These are phyloP conservation scores for Ogataea trehaloabstinens DNA, from an alignment of 805 yeast species.

Conservation along the genomic window DNA sequence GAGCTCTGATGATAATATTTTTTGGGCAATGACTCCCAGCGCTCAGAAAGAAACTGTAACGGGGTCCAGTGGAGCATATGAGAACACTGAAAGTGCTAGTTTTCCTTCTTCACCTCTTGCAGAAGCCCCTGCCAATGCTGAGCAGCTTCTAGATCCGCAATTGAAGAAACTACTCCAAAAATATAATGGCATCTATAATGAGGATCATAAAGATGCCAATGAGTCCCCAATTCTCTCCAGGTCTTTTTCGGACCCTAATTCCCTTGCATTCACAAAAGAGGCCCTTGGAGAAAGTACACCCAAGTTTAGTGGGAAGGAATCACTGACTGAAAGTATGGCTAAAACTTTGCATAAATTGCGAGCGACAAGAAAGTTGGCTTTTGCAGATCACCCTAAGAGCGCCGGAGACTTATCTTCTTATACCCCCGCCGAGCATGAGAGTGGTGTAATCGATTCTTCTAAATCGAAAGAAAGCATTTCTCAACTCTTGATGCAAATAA, in stretches of 20 bases:
- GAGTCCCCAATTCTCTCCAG: constrained; percentile 33
- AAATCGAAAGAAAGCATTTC: constrained; percentile 21
- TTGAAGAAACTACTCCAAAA: constrained; percentile 36
- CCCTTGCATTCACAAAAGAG: constrained; percentile 31
- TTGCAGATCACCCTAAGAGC: constrained; percentile 2
- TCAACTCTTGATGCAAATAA: constrained; percentile 24
- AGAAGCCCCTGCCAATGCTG: constrained; percentile 14
- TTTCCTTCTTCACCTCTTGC: constrained; percentile 45
- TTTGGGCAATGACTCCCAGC: constrained; percentile 44
- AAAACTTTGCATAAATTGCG: constrained; percentile 39
- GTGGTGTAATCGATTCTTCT: neutral
- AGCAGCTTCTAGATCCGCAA: constrained; percentile 27
- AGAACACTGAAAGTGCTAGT: constrained; percentile 14
- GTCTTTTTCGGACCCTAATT: constrained; percentile 30
- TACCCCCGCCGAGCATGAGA: neutral
- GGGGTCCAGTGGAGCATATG: constrained; percentile 14
- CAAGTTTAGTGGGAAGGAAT: constrained; percentile 26
- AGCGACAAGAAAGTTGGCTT: constrained; percentile 30
- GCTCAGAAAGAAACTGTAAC: constrained; percentile 12
- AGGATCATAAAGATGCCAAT: constrained; percentile 20
- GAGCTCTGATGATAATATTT: constrained; percentile 35
- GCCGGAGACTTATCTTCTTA: constrained; percentile 6
- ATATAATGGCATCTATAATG: constrained; percentile 39
- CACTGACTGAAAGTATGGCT: constrained; percentile 27
- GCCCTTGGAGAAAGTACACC: constrained; percentile 13